Evolutionary conservation across 805 yeast species (phyloP).

Genomic region (Clavispora phyllophila): DNA sequence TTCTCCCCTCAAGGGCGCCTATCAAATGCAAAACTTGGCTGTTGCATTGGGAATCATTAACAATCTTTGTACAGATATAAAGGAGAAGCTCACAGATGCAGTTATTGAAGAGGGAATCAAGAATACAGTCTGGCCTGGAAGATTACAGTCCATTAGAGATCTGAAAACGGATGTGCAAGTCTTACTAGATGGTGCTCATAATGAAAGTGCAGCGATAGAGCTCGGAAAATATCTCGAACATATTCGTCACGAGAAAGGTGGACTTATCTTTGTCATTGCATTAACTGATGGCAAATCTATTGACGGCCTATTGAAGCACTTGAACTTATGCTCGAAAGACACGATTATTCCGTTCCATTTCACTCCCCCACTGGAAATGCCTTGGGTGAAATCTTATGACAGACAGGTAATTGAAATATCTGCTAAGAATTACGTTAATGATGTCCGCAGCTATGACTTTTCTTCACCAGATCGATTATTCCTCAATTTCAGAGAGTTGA

Average conservation of each 20-base stretch:
- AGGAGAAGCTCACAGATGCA: constrained; percentile 22
- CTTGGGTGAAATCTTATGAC: constrained; percentile 68
- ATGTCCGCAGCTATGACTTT: constrained; percentile 5
- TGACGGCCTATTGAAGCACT: constrained; percentile 43
- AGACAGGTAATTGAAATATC: constrained; percentile 24
- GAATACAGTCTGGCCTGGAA: constrained; percentile 76
- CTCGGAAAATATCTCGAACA: constrained; percentile 48
- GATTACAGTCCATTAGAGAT: constrained; percentile 51
- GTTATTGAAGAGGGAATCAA: constrained; percentile 48
- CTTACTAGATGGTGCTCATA: constrained; percentile 90
- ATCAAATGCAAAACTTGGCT: constrained; percentile 66
- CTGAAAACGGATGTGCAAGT: constrained; percentile 24
- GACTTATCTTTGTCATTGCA: constrained; percentile 61
- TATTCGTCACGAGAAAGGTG: constrained; percentile 17
- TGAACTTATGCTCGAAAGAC: constrained; percentile 47
- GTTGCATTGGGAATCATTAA: constrained; percentile 60
- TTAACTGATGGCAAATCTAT: constrained; percentile 71
- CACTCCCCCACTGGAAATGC: constrained; percentile 80
- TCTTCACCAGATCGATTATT: constrained; percentile 2
- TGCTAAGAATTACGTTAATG: constrained; percentile 21
- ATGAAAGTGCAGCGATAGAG: constrained; percentile 77
- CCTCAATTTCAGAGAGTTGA: constrained; percentile 6
- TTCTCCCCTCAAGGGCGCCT: constrained; percentile 65
- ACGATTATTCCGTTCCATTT: constrained; percentile 59
- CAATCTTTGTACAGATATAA: constrained; percentile 10